Evolutionary conservation across 2,329 filamentous ascomycete genomes (phyloP).

Genomic region (Fusarium heterosporum): DNA sequence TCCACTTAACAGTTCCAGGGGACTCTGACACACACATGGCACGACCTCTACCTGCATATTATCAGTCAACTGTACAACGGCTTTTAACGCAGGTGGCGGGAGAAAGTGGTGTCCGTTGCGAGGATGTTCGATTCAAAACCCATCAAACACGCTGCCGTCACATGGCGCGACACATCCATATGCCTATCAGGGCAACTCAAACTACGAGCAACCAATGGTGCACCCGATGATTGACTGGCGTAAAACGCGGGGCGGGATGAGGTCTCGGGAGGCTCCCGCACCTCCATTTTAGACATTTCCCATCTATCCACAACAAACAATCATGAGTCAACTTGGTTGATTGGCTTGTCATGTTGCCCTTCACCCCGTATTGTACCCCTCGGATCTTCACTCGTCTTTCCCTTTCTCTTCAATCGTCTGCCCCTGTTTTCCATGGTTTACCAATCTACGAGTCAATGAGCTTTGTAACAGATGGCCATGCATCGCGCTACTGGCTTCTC

Average conservation of each 20-base stretch:
- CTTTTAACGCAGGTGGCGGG: constrained; percentile 12
- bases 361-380: constrained; percentile 1
- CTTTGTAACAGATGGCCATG: constrained; percentile 13
- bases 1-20: constrained; percentile 1
- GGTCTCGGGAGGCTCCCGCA: constrained; percentile 43
- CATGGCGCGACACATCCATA: constrained; percentile 26
- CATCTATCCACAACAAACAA: neutral
- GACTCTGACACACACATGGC: constrained; percentile 34
- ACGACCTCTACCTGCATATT: constrained; percentile 28
- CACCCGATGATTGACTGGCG: constrained; percentile 29
- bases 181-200: constrained; percentile 18
- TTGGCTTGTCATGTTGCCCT: constrained; percentile 1
- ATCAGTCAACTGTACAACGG: constrained; percentile 4
- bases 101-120: neutral
- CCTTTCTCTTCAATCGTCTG: constrained; percentile 12
- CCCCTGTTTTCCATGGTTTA: constrained; percentile 17
- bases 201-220: constrained; percentile 31
- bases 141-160: constrained; percentile 14
- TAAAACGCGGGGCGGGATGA: constrained; percentile 37
- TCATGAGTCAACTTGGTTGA: neutral
- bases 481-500: constrained; percentile 30
- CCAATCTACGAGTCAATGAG: constrained; percentile 23
- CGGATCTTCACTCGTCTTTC: constrained; percentile 13
- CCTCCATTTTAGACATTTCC: constrained; percentile 27
- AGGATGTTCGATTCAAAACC: constrained; percentile 21